These are phyloP conservation scores for Penicillium verhagenii DNA, from an alignment of 495 filamentous ascomycete genomes.

Conservation along the genomic window DNA sequence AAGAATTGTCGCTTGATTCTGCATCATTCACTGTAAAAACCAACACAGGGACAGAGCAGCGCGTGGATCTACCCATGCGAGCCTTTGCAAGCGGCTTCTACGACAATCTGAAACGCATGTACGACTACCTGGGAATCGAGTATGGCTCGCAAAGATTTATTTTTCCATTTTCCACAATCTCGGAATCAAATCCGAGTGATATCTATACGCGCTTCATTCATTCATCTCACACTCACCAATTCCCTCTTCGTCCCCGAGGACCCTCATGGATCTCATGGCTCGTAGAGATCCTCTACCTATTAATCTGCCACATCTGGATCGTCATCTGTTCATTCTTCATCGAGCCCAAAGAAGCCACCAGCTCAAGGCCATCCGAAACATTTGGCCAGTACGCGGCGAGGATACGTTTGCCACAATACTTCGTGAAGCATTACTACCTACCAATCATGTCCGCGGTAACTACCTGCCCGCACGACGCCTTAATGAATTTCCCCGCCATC, in stretches of 20 bases:
- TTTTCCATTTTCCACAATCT: conserved; percentile 23
- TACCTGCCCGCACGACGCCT: conserved; percentile 51
- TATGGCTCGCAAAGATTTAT: conserved; percentile 48
- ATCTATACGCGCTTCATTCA: conserved; percentile 39
- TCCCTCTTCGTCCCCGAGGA: conserved; percentile 30
- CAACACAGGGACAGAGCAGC: conserved; percentile 23
- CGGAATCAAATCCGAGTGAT: background rate
- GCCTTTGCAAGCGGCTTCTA: conserved; percentile 56
- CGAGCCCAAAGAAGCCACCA: conserved; percentile 20
- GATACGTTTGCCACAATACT: conserved; percentile 44
- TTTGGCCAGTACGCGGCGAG: conserved; percentile 43
- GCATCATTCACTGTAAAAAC: conserved; percentile 18
- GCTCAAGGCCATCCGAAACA: conserved; percentile 30
- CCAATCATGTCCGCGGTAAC: conserved; percentile 52
- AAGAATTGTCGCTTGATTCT: conserved; percentile 27
- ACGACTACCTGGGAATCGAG: conserved; percentile 47
- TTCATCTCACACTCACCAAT: conserved; percentile 48
- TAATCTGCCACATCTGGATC: conserved; percentile 49
- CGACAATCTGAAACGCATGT: conserved; percentile 52
- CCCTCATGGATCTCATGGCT: conserved; percentile 27
- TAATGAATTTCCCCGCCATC: conserved; percentile 49
- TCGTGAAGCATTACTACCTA: conserved; percentile 45
- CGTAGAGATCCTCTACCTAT: conserved; percentile 38
- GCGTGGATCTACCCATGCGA: conserved; percentile 56
- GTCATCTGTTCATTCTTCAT: conserved; percentile 48